Conservation (phyloP, 2,329 filamentous ascomycete species). For the Torrubiellomyces zombiae region DNA sequence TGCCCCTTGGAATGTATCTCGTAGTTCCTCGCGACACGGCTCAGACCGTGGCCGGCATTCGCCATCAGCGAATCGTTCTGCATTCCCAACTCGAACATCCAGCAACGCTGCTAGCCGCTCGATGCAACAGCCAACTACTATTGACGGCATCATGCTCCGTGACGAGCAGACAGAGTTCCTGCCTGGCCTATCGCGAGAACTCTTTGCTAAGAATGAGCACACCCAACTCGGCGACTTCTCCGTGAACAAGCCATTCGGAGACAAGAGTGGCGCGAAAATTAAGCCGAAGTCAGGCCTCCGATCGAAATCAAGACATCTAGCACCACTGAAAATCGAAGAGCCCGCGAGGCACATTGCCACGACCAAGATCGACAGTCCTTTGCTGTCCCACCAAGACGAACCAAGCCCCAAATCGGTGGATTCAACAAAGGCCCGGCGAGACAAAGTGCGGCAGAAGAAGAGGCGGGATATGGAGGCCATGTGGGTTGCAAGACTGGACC, state of each 20-base stretch:
- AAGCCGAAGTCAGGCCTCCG: background rate
- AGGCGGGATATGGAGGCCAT: slow-evolving; percentile 22
- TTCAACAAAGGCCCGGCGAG: slow-evolving; percentile 16
- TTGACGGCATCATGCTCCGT: slow-evolving; percentile 8
- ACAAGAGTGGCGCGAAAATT: too few species aligned
- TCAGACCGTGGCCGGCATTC: background rate
- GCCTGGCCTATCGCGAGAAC: background rate
- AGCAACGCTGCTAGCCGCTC: slow-evolving; percentile 9
- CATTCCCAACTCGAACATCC: slow-evolving; percentile 10
- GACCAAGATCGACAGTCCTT: slow-evolving; percentile 7
- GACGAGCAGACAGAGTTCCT: slow-evolving; percentile 1
- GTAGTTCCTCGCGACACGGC: slow-evolving; percentile 1
- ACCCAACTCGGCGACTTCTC: too few species aligned
- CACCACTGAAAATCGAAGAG: background rate
- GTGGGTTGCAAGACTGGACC: slow-evolving; percentile 7
- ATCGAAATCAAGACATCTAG: background rate
- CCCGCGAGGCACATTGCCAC: background rate
- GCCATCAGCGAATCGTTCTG: slow-evolving; percentile 5
- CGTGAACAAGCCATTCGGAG: too few species aligned
- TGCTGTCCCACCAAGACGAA: slow-evolving; percentile 5
- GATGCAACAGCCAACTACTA: slow-evolving; percentile 6
- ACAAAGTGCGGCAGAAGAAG: slow-evolving; percentile 23
- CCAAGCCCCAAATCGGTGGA: slow-evolving; percentile 6
- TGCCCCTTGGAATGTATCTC: slow-evolving; percentile 5
- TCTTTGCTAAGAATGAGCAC: too few species aligned